A percentile compares a stretch with the other conserved stretches of the same genome.
phyloP scores from a whole-genome alignment of 2,329 filamentous ascomycete genomes.

The Stagonosporopsis cucurbitacearum region DNA sequence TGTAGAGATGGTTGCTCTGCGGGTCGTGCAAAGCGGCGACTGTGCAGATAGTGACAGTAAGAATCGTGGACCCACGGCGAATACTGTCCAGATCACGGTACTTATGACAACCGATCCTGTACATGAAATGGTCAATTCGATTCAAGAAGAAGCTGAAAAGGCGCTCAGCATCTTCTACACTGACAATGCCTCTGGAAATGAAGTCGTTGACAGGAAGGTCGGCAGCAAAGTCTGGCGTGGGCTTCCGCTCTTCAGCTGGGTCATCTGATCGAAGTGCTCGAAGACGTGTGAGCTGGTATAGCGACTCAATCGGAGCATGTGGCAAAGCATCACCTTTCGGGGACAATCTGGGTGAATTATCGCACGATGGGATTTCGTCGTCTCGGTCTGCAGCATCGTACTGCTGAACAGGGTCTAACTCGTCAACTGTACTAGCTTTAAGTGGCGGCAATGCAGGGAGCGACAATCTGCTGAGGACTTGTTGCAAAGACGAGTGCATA shows the following conservation, averaged over 20 bases:
- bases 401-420: constrained; percentile 29
- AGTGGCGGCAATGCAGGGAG: constrained; percentile 49
- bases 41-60: constrained; percentile 63
- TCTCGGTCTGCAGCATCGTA: constrained; percentile 48
- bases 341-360: constrained; percentile 39
- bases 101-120: constrained; percentile 53
- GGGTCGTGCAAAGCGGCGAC: constrained; percentile 66
- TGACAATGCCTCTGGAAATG: constrained; percentile 58
- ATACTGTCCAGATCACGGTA: constrained; percentile 56
- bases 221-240: constrained; percentile 3
- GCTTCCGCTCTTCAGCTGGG: constrained; percentile 48
- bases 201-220: constrained; percentile 51
- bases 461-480: constrained; percentile 48
- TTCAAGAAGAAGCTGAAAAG: constrained; percentile 52
- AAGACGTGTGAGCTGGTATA: constrained; percentile 57
- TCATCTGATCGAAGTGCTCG: constrained; percentile 45
- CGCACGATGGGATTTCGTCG: constrained; percentile 39
- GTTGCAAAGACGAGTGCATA: constrained; percentile 50
- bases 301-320: constrained; percentile 54
- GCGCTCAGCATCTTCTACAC: constrained; percentile 51
- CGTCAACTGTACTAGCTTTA: constrained; percentile 28
- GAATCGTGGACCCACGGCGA: constrained; percentile 61
- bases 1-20: constrained; percentile 59
- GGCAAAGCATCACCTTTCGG: constrained; percentile 38
- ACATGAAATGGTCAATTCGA: constrained; percentile 57